Conservation (phyloP, 306 rosid species). For the Gillenia trifoliata region DNA sequence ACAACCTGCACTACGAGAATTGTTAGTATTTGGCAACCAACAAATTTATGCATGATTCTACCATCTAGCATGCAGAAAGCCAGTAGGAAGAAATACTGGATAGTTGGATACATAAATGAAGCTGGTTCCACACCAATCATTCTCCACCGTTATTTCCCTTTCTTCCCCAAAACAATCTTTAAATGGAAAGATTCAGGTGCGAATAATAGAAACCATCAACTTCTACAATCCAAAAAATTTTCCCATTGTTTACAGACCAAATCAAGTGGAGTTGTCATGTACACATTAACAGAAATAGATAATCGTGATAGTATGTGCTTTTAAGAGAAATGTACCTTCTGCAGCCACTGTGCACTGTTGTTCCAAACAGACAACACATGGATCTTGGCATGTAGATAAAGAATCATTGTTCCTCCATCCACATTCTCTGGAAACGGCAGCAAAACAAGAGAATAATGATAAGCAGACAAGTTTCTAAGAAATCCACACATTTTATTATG, state of each 20-base stretch:
- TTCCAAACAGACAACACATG: constrained; percentile 94
- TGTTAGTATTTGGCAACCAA: neutral
- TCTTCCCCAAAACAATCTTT: neutral
- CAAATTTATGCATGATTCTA: neutral
- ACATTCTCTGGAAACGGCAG: constrained; percentile 58
- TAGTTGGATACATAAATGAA: too few species aligned
- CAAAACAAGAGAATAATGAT: constrained; percentile 6
- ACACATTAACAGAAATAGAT: neutral
- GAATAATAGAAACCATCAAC: neutral
- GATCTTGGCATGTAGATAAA: constrained; percentile 64
- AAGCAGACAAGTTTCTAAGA: too few species aligned
- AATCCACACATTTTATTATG: too few species aligned
- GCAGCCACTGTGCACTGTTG: constrained; percentile 85
- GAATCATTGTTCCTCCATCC: constrained; percentile 77
- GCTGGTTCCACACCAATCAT: neutral
- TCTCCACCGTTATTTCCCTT: neutral
- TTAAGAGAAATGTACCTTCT: constrained; percentile 51
- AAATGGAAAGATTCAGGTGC: neutral
- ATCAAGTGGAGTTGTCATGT: neutral
- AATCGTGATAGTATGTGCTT: neutral
- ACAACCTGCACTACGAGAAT: constrained; percentile 58
- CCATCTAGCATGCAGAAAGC: neutral
- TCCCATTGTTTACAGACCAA: neutral
- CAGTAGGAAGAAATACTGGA: neutral
- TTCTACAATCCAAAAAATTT: neutral